Base-by-base conservation (phyloP, 352 stramenopile species). In the Phytophthora macrochlamydospora region DNA sequence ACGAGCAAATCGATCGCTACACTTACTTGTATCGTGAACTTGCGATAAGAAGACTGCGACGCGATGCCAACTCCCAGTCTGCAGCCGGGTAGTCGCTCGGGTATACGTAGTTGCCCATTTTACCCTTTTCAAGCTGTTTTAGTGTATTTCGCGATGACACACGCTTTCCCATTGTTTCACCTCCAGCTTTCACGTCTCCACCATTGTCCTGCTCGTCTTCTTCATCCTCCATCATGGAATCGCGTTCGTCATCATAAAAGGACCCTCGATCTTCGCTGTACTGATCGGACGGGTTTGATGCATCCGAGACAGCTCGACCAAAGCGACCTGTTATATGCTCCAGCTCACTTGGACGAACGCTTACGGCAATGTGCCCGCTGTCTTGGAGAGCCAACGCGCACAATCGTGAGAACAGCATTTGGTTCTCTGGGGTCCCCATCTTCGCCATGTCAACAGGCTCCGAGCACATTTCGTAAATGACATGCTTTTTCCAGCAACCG, bases 21-120 rank as follows among this genome's bases (percentile, higher is more conserved):
- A 78, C 76, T 32, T 69, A 91, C 84, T 91, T 92, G 72, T 87
- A 90, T 7, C 84, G 80, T 12, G 86, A 91, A 6, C 55, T 83
- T 31, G 86, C 84, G 32, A 94, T 83, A 6, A 94, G 68, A 7
- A 94, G 53, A 12, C 86, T 77, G 54, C 86, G 57, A n/a, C 86
- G 63, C 38, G 84, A 75, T 13, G 68, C 62, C 11, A 79, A 58
- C 58, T 94, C 86, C 83, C 84, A 91, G 11, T 87, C 78, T 7
- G 76, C 62, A 40, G 75, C 73, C 0, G 71, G 63, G 18, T 81
- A 73, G 32, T 94, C 86, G 29, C 79, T 91, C 9, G 84, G 83
- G 53, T 91, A 92, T 24, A 90, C 70, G 45, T 90, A 87, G 5
- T 81, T 85, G 2, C 84, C 80, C 56, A 89, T 62, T 59, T 83